A percentile compares a stretch with the other conserved stretches of the same genome.
Conservation (phyloP, 371 early-diverging fungal species). For the Funneliformis caledonium region DNA sequence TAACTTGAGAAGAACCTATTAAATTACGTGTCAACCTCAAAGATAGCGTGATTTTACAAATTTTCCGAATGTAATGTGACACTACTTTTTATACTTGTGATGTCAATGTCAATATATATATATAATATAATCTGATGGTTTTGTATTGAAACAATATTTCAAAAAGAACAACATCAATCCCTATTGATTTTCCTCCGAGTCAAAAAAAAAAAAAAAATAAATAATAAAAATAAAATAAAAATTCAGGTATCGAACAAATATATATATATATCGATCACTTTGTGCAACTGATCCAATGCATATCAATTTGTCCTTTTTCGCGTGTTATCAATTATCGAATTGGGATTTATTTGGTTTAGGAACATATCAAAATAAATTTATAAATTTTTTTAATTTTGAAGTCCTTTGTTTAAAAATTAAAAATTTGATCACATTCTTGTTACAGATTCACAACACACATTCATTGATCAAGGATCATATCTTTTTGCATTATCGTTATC, state of each 20-base stretch:
- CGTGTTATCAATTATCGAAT: not conserved
- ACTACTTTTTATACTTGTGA: not conserved
- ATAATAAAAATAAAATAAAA: too few relatives aligned
- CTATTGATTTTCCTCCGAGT: not conserved
- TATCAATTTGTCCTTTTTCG: not conserved
- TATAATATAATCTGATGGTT: not conserved
- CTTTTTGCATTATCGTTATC: too few relatives aligned
- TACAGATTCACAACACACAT: too few relatives aligned
- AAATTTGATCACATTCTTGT: too few relatives aligned
- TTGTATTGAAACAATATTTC: not conserved
- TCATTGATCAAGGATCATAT: too few relatives aligned
- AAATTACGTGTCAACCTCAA: not conserved
- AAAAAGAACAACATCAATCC: not conserved
- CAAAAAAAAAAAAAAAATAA: not conserved
- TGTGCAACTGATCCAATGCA: not conserved
- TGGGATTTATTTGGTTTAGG: not conserved
- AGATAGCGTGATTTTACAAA: not conserved
- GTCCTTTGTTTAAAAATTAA: too few relatives aligned
- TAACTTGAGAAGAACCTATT: too few relatives aligned
- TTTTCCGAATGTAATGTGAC: not conserved
- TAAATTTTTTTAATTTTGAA: too few relatives aligned
- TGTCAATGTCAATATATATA: too few relatives aligned
- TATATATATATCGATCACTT: not conserved
- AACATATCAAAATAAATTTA: not conserved
- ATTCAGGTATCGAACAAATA: not conserved